These are phyloP conservation scores for Gardenia jasminoides DNA, from an alignment of 257 asterid species.

Conservation along the genomic window DNA sequence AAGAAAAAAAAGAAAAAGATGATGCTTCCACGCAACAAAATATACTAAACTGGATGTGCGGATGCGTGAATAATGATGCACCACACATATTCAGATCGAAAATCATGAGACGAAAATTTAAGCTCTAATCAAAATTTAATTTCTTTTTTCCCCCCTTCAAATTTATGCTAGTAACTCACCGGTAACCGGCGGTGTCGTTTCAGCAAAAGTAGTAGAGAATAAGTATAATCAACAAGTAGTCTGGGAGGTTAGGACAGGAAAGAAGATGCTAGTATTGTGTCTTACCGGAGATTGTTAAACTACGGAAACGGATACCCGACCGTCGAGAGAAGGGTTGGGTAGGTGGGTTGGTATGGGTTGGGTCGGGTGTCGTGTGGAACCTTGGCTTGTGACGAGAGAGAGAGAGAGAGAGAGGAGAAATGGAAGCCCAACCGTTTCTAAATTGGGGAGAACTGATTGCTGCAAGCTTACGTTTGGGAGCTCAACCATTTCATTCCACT, in stretches of 20 bases:
- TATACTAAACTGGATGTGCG: background rate
- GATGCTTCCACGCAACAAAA: background rate
- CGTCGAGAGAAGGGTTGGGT: background rate
- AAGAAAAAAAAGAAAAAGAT: too few species aligned
- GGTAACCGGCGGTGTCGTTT: background rate
- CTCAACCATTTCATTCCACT: too few species aligned
- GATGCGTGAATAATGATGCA: background rate
- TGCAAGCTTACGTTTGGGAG: too few species aligned
- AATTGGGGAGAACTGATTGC: constrained; percentile 2
- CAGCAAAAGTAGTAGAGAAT: background rate
- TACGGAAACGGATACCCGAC: background rate
- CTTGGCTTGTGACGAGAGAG: background rate
- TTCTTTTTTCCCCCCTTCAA: background rate
- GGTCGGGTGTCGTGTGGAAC: background rate
- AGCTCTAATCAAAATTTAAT: background rate
- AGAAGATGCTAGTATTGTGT: background rate
- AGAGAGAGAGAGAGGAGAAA: background rate
- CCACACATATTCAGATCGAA: constrained; percentile 16
- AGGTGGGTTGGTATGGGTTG: background rate
- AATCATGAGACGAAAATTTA: background rate
- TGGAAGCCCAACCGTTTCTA: background rate
- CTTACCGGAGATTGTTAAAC: background rate
- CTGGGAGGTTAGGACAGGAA: background rate
- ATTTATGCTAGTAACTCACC: background rate
- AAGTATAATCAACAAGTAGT: too few species aligned